Evolutionary conservation across 768 basidiomycete genomes (phyloP).

Genomic region (Galerina marginata): DNA sequence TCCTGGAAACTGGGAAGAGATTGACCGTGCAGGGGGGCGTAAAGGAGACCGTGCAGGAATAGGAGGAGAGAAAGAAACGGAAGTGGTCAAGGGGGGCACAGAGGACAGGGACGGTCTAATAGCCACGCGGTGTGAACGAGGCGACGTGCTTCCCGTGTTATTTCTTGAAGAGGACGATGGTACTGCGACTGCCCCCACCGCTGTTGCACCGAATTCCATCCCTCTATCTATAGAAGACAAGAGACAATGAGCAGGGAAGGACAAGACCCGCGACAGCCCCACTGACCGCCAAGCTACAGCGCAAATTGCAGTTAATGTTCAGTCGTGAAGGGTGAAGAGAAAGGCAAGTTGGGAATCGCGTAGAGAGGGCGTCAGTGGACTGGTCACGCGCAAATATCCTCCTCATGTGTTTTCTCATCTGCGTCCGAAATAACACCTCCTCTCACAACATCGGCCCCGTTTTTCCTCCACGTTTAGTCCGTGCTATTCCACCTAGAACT

Average conservation of each 20-base stretch:
- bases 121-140: slow-evolving; percentile 55
- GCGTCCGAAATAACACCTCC: slow-evolving; percentile 9
- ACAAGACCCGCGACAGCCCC: not conserved
- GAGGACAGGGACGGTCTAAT: slow-evolving; percentile 37
- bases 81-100: slow-evolving; percentile 25
- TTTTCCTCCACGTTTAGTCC: slow-evolving; percentile 16
- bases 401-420: not conserved
- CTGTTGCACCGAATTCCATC: not conserved
- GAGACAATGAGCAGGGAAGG: not conserved
- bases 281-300: not conserved
- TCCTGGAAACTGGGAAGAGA: slow-evolving; percentile 22
- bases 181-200: not conserved
- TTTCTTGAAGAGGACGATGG: not conserved
- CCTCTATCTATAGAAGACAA: slow-evolving; percentile 4
- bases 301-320: not conserved
- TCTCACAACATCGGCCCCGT: not conserved
- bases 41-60: slow-evolving; percentile 44
- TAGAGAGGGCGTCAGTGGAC: not conserved
- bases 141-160: slow-evolving; percentile 10
- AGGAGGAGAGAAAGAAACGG: slow-evolving; percentile 13
- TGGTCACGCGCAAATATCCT: slow-evolving; percentile 1
- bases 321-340: not conserved
- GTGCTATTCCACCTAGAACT: not conserved
- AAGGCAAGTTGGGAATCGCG: not conserved
- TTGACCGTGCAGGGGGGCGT: slow-evolving; percentile 37